These are phyloP conservation scores for Acacia crassicarpa DNA, from an alignment of 306 rosid species.

Conservation along the genomic window DNA sequence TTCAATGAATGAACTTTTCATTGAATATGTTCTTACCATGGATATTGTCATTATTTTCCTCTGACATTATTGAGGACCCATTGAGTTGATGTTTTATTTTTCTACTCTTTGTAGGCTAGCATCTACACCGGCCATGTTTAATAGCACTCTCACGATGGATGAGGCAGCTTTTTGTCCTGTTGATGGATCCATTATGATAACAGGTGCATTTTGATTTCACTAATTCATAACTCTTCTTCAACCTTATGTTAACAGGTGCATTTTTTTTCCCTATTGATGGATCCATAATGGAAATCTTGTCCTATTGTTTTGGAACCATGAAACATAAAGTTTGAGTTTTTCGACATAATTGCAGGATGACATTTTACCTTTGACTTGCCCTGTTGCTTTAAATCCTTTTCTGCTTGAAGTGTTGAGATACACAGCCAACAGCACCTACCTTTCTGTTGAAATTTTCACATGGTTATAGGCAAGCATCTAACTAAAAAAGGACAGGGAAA, in stretches of 20 bases:
- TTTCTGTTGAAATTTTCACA: constrained; percentile 10
- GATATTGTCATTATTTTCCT: constrained; percentile 6
- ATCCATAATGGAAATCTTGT: too few species aligned
- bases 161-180: constrained; percentile 67
- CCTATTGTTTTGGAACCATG: constrained; percentile 6
- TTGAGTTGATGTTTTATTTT: constrained; percentile 21
- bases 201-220: constrained; percentile 55
- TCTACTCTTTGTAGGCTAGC: constrained; percentile 63
- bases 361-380: constrained; percentile 1
- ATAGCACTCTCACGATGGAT: constrained; percentile 77
- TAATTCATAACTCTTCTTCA: constrained; percentile 18
- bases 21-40: constrained; percentile 10
- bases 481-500: not conserved
- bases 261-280: too few species aligned
- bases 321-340: not conserved
- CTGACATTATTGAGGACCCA: constrained; percentile 16
- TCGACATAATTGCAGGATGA: not conserved
- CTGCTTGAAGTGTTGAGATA: not conserved
- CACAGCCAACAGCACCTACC: not conserved
- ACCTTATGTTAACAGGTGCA: not conserved
- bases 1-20: constrained; percentile 19
- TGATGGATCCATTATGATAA: constrained; percentile 92
- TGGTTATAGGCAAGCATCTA: not conserved
- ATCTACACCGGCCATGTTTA: constrained; percentile 97
- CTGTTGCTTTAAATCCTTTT: constrained; percentile 18